Base-by-base conservation (phyloP, 2,329 filamentous ascomycete genomes). In the Davidsoniella eucalypti region DNA sequence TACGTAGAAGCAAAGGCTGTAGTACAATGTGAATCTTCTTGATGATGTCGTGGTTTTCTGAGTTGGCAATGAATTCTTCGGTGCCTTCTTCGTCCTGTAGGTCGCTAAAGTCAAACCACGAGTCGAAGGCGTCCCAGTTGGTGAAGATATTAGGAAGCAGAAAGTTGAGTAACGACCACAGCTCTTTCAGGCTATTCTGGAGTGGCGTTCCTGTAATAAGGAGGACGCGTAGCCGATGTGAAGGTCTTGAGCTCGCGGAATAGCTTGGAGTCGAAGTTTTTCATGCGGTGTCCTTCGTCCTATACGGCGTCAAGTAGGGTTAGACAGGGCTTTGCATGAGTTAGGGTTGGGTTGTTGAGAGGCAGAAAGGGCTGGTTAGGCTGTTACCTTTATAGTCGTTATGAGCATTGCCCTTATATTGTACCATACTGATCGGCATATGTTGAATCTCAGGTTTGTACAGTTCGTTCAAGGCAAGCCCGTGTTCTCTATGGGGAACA, bases 31-130 rank as follows among this genome's bases (percentile, higher is more conserved):
- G 92, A 52, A 98, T 84, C 55, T 90, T 94, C 47, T 87, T 67
- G 2, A 69, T 65, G 0, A 69, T 52, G 7, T 68, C 66, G 37
- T 69, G 66, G 37, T 69, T 69, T 55, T 82, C 77, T 49, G 84
- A 78, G 58, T 94, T 84, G 3, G 82, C 80, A 5, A 93, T 73
- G 47, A 94, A 82, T 42, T 88, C 78, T 46, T 85, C 79, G 1
- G 87, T 83, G 0, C 79, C 80, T 36, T 82, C 73, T 56, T 88
- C 86, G 53, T 96, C 86, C 50, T 93, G 78, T 1, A 98, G 71
- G 6, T 87, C 88, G 0, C 85, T 92, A 58, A 98, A 98, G 62
- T 98, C 90, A 55, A 98, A 98, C 88, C 90, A 96, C 1, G 80
- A 80, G 60, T 95, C 86, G 52, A 98, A 98, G 0, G 85, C 87